phyloP scores from a whole-genome alignment of 495 filamentous ascomycete genomes.

The Aspergillus ostianus region DNA sequence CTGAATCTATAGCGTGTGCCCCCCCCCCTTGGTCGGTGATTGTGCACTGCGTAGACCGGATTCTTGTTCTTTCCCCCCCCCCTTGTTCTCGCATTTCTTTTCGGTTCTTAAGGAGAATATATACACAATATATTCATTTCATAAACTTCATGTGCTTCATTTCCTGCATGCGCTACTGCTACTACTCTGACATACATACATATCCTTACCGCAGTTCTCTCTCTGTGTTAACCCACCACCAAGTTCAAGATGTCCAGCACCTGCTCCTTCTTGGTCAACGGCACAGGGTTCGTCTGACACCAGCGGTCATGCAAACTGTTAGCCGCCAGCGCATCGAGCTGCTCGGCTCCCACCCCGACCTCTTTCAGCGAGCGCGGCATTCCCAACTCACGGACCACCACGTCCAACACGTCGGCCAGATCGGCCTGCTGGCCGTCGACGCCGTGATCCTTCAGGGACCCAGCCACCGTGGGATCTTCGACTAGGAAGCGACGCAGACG shows the following conservation, averaged over 20 bases:
- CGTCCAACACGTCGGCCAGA: conserved; percentile 55
- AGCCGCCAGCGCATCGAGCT: conserved; percentile 50
- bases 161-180: not conserved
- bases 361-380: conserved; percentile 56
- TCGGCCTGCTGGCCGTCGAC: conserved; percentile 38
- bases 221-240: conserved; percentile 31
- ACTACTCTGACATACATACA: not conserved
- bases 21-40: not conserved
- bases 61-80: conserved; percentile 1
- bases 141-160: not conserved
- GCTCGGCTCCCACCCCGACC: conserved; percentile 52
- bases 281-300: conserved; percentile 49
- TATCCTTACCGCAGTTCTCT: too few relatives aligned
- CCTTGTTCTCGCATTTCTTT: not conserved
- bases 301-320: conserved; percentile 53
- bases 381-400: conserved; percentile 52
- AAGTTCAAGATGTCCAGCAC: conserved; percentile 54
- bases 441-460: conserved; percentile 38
- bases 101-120: not conserved
- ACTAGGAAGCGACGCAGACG: conserved; percentile 49
- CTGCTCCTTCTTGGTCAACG: conserved; percentile 47
- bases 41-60: not conserved
- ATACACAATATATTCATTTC: conserved; percentile 7
- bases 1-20: not conserved
- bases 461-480: conserved; percentile 40